Evolutionary conservation across 441 rosid species (phyloP).

Genomic region (California macrophylla): DNA sequence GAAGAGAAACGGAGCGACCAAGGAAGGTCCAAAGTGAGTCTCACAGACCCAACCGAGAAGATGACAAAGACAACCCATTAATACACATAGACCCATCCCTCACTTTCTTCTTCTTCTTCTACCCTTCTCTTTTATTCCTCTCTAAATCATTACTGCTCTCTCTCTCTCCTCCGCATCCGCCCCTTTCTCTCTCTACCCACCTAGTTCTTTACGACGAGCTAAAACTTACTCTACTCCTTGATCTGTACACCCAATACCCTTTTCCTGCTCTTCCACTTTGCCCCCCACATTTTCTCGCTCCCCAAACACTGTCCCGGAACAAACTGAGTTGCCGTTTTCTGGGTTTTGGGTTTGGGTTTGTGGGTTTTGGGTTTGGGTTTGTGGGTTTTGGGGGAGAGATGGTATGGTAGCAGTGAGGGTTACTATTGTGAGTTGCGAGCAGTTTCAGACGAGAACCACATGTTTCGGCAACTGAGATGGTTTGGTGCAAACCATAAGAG

Average conservation of each 20-base stretch:
- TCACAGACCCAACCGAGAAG: background rate
- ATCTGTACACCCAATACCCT: background rate
- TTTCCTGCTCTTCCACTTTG: background rate
- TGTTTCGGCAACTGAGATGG: background rate
- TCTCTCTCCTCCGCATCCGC: background rate
- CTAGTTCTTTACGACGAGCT: background rate
- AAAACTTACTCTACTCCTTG: background rate
- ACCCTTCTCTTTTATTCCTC: too few relatives aligned
- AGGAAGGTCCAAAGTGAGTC: background rate
- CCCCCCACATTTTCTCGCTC: background rate
- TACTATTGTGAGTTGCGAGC: background rate
- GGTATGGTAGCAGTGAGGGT: background rate
- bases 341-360: too few relatives aligned
- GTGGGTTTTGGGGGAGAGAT: background rate
- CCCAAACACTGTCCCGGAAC: background rate
- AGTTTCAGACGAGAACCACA: background rate
- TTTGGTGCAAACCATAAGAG: background rate
- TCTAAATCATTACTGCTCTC: background rate
- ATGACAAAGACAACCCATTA: background rate
- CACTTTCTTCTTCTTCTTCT: background rate
- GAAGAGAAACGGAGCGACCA: background rate
- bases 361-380: too few relatives aligned
- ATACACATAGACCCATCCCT: background rate
- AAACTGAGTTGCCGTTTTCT: background rate
- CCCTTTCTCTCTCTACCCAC: background rate